A percentile compares a stretch with the other conserved stretches of the same genome.
Conservation (phyloP, 768 basidiomycete species). For the Thelephora aurantiotincta region DNA sequence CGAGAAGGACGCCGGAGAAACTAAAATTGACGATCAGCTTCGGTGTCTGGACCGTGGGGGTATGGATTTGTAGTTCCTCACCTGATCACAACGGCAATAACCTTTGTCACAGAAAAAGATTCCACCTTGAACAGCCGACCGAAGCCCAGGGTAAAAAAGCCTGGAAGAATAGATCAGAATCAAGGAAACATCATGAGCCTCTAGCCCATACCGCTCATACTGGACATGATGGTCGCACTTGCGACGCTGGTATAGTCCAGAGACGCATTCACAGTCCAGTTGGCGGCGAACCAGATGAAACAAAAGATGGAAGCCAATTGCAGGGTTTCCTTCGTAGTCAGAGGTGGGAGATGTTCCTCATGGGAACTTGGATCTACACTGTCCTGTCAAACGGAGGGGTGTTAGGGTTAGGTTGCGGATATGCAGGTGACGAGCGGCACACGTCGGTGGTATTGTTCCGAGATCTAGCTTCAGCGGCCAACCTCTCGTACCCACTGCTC, state of each 20-base stretch:
- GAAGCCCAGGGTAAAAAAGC: conserved; percentile 84
- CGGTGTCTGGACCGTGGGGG: too few relatives aligned
- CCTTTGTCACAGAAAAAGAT: conserved; percentile 53
- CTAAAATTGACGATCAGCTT: conserved; percentile 21
- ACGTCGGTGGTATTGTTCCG: too few relatives aligned
- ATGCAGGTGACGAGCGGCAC: too few relatives aligned
- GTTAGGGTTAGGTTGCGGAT: conserved; percentile 25
- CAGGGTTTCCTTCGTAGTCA: conserved; percentile 61
- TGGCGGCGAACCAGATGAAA: conserved; percentile 87
- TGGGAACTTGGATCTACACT: conserved; percentile 7
- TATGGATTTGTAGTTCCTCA: conserved; percentile 19
- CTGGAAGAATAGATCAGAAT: conserved; percentile 23
- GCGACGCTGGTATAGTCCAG: conserved; percentile 88
- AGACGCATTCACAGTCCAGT: conserved; percentile 79
- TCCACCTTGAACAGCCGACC: conserved; percentile 80
- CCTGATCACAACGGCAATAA: conserved; percentile 71
- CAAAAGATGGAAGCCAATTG: conserved; percentile 70
- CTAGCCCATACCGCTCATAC: conserved; percentile 58
- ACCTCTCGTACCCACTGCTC: not conserved
- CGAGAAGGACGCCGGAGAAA: conserved; percentile 72
- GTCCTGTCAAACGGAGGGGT: conserved; percentile 33
- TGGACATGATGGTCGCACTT: conserved; percentile 79
- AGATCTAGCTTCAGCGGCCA: too few relatives aligned
- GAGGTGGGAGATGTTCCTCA: conserved; percentile 19
- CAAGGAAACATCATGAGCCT: not conserved